These are phyloP conservation scores for Chloris gayana DNA, from an alignment of 176 grass and related monocot species.

Conservation along the genomic window DNA sequence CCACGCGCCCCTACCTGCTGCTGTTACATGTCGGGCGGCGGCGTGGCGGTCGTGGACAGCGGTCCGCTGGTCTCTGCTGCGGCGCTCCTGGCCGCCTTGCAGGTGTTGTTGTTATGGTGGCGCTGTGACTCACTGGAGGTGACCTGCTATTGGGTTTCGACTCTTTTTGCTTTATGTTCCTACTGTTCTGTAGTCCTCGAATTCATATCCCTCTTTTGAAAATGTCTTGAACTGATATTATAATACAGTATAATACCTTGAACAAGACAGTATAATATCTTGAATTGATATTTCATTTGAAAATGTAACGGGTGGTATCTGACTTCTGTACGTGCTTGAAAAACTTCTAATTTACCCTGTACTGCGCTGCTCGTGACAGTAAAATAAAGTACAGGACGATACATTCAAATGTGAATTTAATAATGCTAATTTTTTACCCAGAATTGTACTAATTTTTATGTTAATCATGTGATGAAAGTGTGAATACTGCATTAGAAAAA, in stretches of 20 bases:
- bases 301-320: too few relatives aligned
- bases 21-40: not conserved
- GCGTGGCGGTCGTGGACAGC: not conserved
- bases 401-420: not conserved
- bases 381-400: not conserved
- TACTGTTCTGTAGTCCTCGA: not conserved
- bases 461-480: not conserved
- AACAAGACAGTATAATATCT: too few relatives aligned
- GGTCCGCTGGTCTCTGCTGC: constrained; percentile 24
- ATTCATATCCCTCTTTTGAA: not conserved
- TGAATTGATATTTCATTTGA: too few relatives aligned
- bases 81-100: constrained; percentile 29
- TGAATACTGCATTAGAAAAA: too few relatives aligned
- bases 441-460: not conserved
- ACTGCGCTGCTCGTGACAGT: not conserved
- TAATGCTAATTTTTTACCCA: too few relatives aligned
- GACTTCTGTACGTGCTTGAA: too few relatives aligned
- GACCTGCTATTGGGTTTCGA: not conserved
- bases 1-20: constrained; percentile 21
- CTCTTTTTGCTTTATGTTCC: not conserved
- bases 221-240: too few relatives aligned
- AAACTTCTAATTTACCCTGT: not conserved
- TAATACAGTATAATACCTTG: too few relatives aligned
- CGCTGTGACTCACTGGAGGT: constrained; percentile 37
- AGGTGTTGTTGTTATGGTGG: constrained; percentile 36